Conservation (phyloP, 2,329 filamentous ascomycete species). For the Zasmidium citrigriseum region DNA sequence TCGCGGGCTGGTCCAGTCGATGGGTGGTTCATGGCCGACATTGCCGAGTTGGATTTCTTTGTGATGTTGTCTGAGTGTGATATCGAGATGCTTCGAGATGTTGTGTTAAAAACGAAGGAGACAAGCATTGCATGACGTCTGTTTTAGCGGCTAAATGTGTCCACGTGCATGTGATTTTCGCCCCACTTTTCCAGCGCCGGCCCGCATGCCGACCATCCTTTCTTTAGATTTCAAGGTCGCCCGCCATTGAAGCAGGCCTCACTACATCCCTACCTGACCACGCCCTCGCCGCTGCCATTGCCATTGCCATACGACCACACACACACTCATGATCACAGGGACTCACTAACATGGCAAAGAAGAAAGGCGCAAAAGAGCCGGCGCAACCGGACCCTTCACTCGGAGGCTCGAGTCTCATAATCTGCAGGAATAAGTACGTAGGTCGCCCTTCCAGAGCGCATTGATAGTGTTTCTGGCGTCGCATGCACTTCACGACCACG, state of each 20-base stretch:
- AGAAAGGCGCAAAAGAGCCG: slow-evolving; percentile 28
- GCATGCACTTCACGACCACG: neutral
- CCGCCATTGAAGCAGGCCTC: no score
- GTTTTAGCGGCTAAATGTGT: neutral
- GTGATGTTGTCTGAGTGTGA: neutral
- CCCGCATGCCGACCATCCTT: no score
- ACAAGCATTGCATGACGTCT: no score
- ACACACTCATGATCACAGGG: neutral
- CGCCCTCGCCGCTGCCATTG: neutral
- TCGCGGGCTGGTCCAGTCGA: slow-evolving; percentile 10
- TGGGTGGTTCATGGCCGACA: slow-evolving; percentile 4
- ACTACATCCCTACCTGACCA: neutral
- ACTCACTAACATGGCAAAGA: slow-evolving; percentile 33
- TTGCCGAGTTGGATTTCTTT: neutral
- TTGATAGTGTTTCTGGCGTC: neutral
- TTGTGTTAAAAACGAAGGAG: no score
- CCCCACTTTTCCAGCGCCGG: no score
- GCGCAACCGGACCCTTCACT: slow-evolving; percentile 28
- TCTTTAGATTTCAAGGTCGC: neutral
- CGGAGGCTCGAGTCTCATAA: slow-evolving; percentile 56
- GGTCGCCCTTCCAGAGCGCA: slow-evolving; percentile 20
- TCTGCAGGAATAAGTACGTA: slow-evolving; percentile 70
- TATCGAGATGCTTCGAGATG: no score
- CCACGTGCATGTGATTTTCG: neutral
- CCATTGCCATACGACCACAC: neutral